Evolutionary conservation across 345 rosid species (phyloP), one percentile per base, ranked within the genome.

Genomic region (Firmiana major): DNA sequence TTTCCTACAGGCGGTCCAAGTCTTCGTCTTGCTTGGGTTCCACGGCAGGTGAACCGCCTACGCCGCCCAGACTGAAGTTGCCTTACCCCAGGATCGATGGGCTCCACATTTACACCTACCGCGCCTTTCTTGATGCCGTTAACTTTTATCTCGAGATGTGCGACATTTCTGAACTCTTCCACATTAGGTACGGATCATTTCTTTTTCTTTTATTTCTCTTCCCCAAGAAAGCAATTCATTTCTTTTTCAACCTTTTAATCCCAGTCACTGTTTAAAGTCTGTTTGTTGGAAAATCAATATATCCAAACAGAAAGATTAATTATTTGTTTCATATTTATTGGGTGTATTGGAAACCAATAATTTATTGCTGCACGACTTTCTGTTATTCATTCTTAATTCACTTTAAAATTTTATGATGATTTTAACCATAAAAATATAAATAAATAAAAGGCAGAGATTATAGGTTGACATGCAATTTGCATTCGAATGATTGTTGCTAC

Each of bases 21-120:
- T 72, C 76, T 26, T 69, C 54, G n/a, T 43, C 76, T 49, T 59
- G 31, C 58, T 53, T 53, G 58, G 43, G 43, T 16, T 22, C 59
- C 9, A 28, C 67, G 9, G 58, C 51, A 3, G 77, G 34, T 12
- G 79, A 70, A 66, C 54, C 54, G 51, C 49, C 69, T 19, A 19
- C 65, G 11, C 84, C 43, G 7, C 87, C 83, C 0, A 71, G 83
- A 19, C 82, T 83, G n/a, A 80, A 79, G 76, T 67, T 90, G 62
- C 90, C 93, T 0, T 80, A 85, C 77, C 90, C 90, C 1, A 79
- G 78, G 31, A 87, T 90, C 79, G 91, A 88, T 11, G 91, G 91
- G 34, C 85, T 88, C 63, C 91, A 90, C 64, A 48, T 83, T 43
- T 76, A 51, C 75, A 79, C 87, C 31, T 88, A 85, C 80, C 79